Conservation (phyloP, 306 rosid genomes). For the Castanea mollissima region DNA sequence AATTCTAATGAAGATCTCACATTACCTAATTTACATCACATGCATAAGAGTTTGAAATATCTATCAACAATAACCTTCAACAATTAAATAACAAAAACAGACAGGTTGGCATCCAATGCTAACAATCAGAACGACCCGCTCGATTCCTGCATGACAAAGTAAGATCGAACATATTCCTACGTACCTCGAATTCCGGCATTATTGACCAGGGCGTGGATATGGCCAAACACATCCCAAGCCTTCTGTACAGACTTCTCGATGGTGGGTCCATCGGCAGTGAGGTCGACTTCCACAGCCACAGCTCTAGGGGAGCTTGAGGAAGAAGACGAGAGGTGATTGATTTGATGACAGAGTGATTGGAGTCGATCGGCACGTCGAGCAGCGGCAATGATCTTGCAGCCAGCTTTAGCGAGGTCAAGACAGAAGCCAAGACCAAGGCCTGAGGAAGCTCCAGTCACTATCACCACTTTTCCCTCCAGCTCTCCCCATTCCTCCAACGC, state of each 20-base stretch:
- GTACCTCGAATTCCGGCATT: slow-evolving; percentile 78
- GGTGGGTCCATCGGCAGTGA: slow-evolving; percentile 44
- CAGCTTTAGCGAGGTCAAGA: slow-evolving; percentile 63
- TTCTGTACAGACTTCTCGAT: slow-evolving; percentile 46
- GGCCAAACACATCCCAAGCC: slow-evolving; percentile 83
- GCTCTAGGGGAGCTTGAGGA: too few relatives aligned
- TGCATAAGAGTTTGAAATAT: background rate
- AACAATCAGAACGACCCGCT: too few relatives aligned
- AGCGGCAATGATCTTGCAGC: slow-evolving; percentile 56
- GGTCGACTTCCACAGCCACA: slow-evolving; percentile 62
- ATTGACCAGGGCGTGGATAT: slow-evolving; percentile 63
- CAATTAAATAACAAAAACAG: background rate
- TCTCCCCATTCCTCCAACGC: slow-evolving; percentile 48
- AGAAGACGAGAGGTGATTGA: slow-evolving; percentile 27
- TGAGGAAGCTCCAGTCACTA: slow-evolving; percentile 89
- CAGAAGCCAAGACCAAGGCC: slow-evolving; percentile 74
- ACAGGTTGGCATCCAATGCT: too few relatives aligned
- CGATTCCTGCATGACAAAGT: too few relatives aligned
- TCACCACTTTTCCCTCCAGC: slow-evolving; percentile 63
- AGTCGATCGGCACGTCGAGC: slow-evolving; percentile 75
- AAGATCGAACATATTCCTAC: too few relatives aligned
- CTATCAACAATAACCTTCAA: background rate
- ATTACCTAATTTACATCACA: slow-evolving; percentile 36
- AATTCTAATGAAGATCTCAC: slow-evolving; percentile 56
- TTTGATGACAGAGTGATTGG: slow-evolving; percentile 49